These are phyloP conservation scores for Sclerotiophoma versabilis DNA, from an alignment of 2,329 filamentous ascomycete species.

Conservation along the genomic window DNA sequence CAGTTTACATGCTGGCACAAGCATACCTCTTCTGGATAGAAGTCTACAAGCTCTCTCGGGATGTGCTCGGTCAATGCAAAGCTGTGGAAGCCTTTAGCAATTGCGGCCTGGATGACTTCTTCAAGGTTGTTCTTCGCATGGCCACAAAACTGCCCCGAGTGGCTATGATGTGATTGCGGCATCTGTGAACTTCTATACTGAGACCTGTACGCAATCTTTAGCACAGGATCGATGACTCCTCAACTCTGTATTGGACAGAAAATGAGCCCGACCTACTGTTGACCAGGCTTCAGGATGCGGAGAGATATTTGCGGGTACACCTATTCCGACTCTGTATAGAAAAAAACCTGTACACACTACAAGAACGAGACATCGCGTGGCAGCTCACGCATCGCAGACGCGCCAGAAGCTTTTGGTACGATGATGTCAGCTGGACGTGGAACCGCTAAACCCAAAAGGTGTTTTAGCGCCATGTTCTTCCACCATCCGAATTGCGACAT, in stretches of 20 bases:
- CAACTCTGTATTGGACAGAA: no score
- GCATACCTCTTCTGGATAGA: slow-evolving; percentile 88
- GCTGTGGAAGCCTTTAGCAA: slow-evolving; percentile 77
- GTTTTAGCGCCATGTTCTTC: slow-evolving; percentile 1
- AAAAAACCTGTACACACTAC: no score
- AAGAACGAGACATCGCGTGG: not conserved
- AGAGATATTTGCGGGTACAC: not conserved
- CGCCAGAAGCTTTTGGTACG: slow-evolving; percentile 1
- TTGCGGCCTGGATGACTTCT: slow-evolving; percentile 80
- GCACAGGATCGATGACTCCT: slow-evolving; percentile 2
- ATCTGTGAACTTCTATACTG: slow-evolving; percentile 56
- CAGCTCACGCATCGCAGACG: not conserved
- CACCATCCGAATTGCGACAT: not conserved
- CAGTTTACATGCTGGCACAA: not conserved
- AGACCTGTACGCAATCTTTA: not conserved
- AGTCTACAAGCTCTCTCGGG: slow-evolving; percentile 78
- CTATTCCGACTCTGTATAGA: no score
- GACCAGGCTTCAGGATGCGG: not conserved
- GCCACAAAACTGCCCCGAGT: slow-evolving; percentile 93
- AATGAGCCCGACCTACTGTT: not conserved
- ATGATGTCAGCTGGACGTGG: slow-evolving; percentile 20
- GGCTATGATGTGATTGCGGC: slow-evolving; percentile 98
- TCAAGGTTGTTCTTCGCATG: slow-evolving; percentile 89
- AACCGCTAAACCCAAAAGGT: not conserved
- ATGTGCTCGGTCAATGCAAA: slow-evolving; percentile 96